Percentiles rank a stretch among this genome's conserved stretches.
phyloP scores from a whole-genome alignment of 768 basidiomycete species.

The Tylopilus balloui region DNA sequence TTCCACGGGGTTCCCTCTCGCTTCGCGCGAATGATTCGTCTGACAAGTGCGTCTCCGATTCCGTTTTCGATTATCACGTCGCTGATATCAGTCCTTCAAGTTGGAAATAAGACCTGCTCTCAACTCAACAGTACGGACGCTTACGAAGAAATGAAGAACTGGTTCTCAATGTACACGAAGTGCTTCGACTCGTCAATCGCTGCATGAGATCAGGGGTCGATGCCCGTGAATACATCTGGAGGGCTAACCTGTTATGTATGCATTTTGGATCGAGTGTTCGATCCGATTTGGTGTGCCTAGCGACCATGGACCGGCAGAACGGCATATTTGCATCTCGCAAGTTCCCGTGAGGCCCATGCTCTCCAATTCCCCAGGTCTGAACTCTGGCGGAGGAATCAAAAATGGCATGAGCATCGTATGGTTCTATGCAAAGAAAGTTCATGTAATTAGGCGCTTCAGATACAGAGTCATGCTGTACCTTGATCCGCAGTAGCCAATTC shows the following conservation, averaged over 20 bases:
- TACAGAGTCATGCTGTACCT: conserved; percentile 45
- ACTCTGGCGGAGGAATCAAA: conserved; percentile 90
- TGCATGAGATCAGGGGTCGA: conserved; percentile 28
- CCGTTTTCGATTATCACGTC: conserved; percentile 87
- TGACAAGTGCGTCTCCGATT: conserved; percentile 91
- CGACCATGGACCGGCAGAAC: conserved; percentile 95
- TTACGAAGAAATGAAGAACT: conserved; percentile 88
- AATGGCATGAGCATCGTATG: conserved; percentile 92
- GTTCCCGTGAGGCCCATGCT: conserved; percentile 87
- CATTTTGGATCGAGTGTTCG: conserved; percentile 93
- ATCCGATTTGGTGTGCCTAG: conserved; percentile 80
- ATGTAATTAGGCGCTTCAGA: background rate
- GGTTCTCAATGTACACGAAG: conserved; percentile 97
- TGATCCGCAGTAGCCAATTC: conserved; percentile 91
- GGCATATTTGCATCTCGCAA: conserved; percentile 95
- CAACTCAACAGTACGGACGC: conserved; percentile 21
- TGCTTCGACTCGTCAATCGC: conserved; percentile 93
- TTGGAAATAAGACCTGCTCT: background rate
- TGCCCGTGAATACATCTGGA: background rate
- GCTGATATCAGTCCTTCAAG: conserved; percentile 72
- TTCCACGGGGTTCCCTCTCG: conserved; percentile 79
- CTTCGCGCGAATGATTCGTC: conserved; percentile 86
- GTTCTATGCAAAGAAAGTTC: conserved; percentile 49
- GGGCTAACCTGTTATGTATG: conserved; percentile 76
- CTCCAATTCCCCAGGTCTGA: conserved; percentile 72